Evolutionary conservation across 352 stramenopile genomes (phyloP), one percentile per base, ranked within the genome.

Genomic region (Detonula confervacea): DNA sequence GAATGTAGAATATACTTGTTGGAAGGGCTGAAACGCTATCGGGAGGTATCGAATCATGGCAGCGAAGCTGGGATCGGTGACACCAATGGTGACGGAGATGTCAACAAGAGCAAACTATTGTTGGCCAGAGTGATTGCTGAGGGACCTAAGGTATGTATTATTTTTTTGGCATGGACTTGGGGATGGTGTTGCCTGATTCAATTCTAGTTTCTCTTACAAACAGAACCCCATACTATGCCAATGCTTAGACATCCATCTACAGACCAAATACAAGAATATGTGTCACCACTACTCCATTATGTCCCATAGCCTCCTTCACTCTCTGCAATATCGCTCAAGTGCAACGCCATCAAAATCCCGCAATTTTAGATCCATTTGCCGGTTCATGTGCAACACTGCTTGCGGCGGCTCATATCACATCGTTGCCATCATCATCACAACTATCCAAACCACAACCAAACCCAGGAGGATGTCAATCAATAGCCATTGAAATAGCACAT

Each of bases 1-100:
- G 76, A 91, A 66, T 88, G 73, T 65, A 84, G 87, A 29, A 75
- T 93, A 24, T 92, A 92, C 57, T 61, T 93, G 1, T 87, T 93
- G 9, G 80, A 92, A 70, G 88, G 88, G 44, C 54, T 92, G 27
- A 67, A 66, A 56, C 1, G 35, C 24, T 29, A 9, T 37, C 29
- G 11, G n/a, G 49, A 12, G 56, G 22, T 22, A 39, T 11, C 18
- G n/a, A 4, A 9, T 30, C 27, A 42, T 59, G 14, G 30, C 12
- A 7, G 16, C n/a, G 8, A 62, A 44, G 30, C 16, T 67, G 16
- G 35, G 7, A 51, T 7, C 29, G 49, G 14, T 29, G 54, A 37
- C n/a, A n/a, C n/a, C n/a, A n/a, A n/a, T n/a, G n/a, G n/a, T n/a
- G n/a, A n/a, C n/a, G 30, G n/a, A 5, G 37, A 59, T 0, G 52